These are phyloP conservation scores for Annona squamosa DNA, from an alignment of 164 flowering plant species.

Conservation along the genomic window DNA sequence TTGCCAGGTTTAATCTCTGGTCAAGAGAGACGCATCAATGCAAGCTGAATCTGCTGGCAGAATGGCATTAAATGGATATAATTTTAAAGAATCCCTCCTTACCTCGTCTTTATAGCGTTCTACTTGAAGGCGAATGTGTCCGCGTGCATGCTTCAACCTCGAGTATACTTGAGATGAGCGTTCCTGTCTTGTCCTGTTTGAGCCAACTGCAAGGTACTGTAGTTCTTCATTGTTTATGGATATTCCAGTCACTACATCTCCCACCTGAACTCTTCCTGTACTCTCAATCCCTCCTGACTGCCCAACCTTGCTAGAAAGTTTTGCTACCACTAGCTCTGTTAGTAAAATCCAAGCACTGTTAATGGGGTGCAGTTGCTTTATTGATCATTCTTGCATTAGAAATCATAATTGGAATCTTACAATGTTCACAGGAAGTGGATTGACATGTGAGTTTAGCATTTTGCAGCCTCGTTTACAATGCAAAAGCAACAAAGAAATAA, in stretches of 20 bases:
- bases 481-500: too few species aligned
- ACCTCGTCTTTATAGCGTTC: conserved; percentile 28
- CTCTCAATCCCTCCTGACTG: conserved; percentile 27
- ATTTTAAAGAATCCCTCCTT: background rate
- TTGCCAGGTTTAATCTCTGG: too few species aligned
- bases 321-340: conserved; percentile 24
- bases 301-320: conserved; percentile 23
- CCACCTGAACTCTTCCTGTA: conserved; percentile 25
- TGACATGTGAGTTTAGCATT: too few species aligned
- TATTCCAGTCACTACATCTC: conserved; percentile 25
- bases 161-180: conserved; percentile 21
- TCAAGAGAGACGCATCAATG: too few species aligned
- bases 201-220: conserved; percentile 20
- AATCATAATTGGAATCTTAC: background rate
- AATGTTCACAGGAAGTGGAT: background rate
- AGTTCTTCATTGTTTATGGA: conserved; percentile 22
- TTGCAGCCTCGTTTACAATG: too few species aligned
- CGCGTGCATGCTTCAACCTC: conserved; percentile 15
- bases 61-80: too few species aligned
- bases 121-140: conserved; percentile 22
- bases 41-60: too few species aligned
- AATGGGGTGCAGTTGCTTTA: background rate
- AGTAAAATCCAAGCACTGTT: background rate
- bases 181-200: conserved; percentile 12
- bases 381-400: background rate